phyloP scores from a whole-genome alignment of 352 stramenopile genomes.

The Nothophytophthora sp. region DNA sequence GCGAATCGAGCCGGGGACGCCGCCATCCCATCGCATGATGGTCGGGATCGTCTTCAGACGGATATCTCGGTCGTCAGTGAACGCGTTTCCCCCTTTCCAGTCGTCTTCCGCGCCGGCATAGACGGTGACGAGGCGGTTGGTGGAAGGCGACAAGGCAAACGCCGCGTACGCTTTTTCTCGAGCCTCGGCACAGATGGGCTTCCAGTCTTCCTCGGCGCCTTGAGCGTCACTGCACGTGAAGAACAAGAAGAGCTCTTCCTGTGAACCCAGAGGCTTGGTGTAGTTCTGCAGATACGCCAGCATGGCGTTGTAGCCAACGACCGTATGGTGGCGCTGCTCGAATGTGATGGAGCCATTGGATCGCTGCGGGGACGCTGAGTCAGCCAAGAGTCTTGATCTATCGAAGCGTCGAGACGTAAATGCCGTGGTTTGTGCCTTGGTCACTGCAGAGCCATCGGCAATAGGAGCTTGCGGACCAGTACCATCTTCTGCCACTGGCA shows the following conservation, averaged over 20 bases:
- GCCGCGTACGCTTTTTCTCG: constrained; percentile 50
- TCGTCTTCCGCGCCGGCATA: constrained; percentile 48
- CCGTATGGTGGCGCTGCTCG: constrained; percentile 40
- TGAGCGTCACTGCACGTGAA: constrained; percentile 65
- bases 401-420: constrained; percentile 27
- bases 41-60: constrained; percentile 61
- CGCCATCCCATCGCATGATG: constrained; percentile 64
- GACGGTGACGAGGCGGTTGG: constrained; percentile 63
- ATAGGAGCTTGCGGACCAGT: background rate
- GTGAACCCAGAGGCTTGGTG: constrained; percentile 10
- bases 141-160: constrained; percentile 53
- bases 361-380: constrained; percentile 9
- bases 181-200: constrained; percentile 39
- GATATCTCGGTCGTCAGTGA: constrained; percentile 59
- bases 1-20: constrained; percentile 25
- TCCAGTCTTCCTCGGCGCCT: constrained; percentile 50
- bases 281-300: constrained; percentile 54
- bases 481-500: constrained; percentile 11
- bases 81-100: constrained; percentile 57
- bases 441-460: background rate
- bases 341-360: constrained; percentile 23
- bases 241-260: constrained; percentile 63
- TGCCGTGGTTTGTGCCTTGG: background rate
- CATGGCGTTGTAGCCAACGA: constrained; percentile 52
- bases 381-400: constrained; percentile 24